Base-by-base conservation (phyloP, 2,329 filamentous ascomycete genomes). In the Paracoccidioides lutzii region DNA sequence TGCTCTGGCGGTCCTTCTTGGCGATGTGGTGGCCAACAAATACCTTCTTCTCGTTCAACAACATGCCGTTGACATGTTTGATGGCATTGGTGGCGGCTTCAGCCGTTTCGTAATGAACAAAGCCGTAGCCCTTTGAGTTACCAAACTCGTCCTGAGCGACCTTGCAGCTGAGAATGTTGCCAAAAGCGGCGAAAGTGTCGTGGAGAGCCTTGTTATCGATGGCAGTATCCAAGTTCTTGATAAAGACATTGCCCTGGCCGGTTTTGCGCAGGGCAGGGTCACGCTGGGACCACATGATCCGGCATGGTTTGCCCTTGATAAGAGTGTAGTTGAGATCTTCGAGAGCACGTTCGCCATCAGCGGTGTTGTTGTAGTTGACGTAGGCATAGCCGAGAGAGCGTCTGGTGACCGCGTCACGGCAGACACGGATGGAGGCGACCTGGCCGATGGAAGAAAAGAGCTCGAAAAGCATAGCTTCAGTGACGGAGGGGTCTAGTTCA, bases 211-310 rank as follows among this genome's bases (percentile, higher is more conserved):
- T 98, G 86, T 98, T 98, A 78, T 98, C 93, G 68, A 98, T 98
- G 67, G 93, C 93, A 64, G 85, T 86, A 74, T 98, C 93, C 63
- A 98, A 81, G 79, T 98, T 98, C 86, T 98, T 98, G 83, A 98
- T 98, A 82, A 98, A 98, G 67, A 98, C 91, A 71, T 98, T 98
- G 73, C 93, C 93, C 78, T 96, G 90, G 64, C 93, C 93, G 65
- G 90, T 98, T 85, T 98, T 98, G 79, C 93, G 93, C 67, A 98
- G 85, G 72, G 91, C 91, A 63, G 93, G 93, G 76, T 98, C 93
- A 74, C 93, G 93, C 82, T 98, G 93, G 63, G 93, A 98, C 93
- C 93, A 98, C 93, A 98, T 98, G 78, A 98, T 98, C 70, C 93
- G 91, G 87, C 93, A 98, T 59, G 93, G 91, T 71, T 88, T 90